These are phyloP conservation scores for Globisporangium sylvaticum DNA, from an alignment of 352 stramenopile genomes.

Conservation along the genomic window DNA sequence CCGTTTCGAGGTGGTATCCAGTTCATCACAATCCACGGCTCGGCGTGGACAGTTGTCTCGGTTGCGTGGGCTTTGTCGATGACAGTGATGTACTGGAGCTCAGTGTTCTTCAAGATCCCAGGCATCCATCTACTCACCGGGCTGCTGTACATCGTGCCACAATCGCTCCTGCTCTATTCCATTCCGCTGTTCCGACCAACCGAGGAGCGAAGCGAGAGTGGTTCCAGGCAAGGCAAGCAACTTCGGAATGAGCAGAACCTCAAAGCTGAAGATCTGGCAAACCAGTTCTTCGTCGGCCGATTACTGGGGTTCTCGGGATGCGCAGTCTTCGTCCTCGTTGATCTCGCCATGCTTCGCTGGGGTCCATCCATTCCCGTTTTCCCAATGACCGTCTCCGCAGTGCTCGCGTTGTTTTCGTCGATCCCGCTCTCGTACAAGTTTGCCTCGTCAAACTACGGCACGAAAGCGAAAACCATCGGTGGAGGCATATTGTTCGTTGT, in stretches of 20 bases:
- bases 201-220: background rate
- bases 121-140: constrained; percentile 43
- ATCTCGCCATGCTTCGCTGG: constrained; percentile 40
- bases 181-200: constrained; percentile 33
- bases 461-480: constrained; percentile 28
- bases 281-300: constrained; percentile 35
- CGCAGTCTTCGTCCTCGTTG: constrained; percentile 44
- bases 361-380: constrained; percentile 42
- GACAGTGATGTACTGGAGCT: constrained; percentile 45
- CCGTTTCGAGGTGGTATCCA: constrained; percentile 42
- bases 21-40: constrained; percentile 51
- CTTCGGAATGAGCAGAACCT: background rate
- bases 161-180: constrained; percentile 34
- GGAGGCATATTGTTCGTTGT: constrained; percentile 52
- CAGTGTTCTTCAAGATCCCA: constrained; percentile 38
- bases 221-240: background rate
- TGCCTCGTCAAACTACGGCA: constrained; percentile 23
- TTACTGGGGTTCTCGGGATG: constrained; percentile 40
- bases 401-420: constrained; percentile 45
- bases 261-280: constrained; percentile 22
- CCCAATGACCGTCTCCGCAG: constrained; percentile 39
- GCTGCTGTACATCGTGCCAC: constrained; percentile 35
- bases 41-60: constrained; percentile 42
- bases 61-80: constrained; percentile 36
- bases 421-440: constrained; percentile 53